Evolutionary conservation across 805 yeast genomes (phyloP), one percentile per base, ranked within the genome.

Genomic region (Candida wancherniae): DNA sequence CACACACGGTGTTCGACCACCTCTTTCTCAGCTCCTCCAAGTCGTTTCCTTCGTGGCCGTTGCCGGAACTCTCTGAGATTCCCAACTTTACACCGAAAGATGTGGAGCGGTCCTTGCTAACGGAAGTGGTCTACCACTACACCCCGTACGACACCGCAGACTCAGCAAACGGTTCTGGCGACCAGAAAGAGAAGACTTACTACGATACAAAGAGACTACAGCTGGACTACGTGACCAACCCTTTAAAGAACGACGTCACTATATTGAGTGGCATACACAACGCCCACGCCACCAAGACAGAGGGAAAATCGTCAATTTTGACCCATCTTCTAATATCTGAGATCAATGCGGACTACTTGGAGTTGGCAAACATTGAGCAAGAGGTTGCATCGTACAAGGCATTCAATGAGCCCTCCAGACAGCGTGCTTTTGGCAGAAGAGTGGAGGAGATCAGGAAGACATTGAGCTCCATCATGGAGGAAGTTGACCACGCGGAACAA

Each of bases 71-170:
- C 39, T 71, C 85, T 3, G 51, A 65, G 2, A 74, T 86, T 4
- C 77, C 80, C 2, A 64, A 66, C 23, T 86, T 75, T 47, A 71
- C 71, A 3, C 69, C 88, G 1, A 62, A 64, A 40, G 96, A 87
- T 53, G 94, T 87, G 13, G 95, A 87, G 50, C 71, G 73, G 45
- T 80, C 92, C 0, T 56, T 84, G 34, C 57, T 83, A 29, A 78
- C 85, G 1, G 94, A 84, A 50, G 90, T 83, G 3, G 75, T 71
- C 31, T 81, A 74, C 51, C 78, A 72, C 37, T 73, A 63, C 34
- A 63, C 69, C 6, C 69, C 75, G 22, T 71, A 73, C 39, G 73
- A 71, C 31, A 57, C 69, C 3, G 27, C 34, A 6, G 43, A 41
- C n/a, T 67, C 67, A 14, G 69, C 61, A 9, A 51, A 55, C 4